Evolutionary conservation across 2,329 filamentous ascomycete species (phyloP).

Genomic region (Metarhizium anisopliae): DNA sequence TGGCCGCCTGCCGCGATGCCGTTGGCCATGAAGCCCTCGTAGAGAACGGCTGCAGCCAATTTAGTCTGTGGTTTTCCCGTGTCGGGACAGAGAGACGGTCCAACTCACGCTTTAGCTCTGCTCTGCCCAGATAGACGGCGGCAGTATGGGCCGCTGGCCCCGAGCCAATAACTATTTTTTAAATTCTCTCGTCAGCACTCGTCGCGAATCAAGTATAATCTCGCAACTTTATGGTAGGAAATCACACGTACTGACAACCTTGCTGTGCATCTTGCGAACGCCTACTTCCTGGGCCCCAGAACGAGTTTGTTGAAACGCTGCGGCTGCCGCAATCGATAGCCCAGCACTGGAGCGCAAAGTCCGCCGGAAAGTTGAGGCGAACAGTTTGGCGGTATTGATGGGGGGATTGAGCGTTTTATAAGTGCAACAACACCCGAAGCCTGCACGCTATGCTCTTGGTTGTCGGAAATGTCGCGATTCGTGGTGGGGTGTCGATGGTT

Average conservation of each 20-base stretch:
- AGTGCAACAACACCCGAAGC: neutral
- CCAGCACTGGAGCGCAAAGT: conserved; percentile 68
- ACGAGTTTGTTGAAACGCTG: conserved; percentile 42
- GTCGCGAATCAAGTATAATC: too few relatives aligned
- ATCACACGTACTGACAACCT: conserved; percentile 70
- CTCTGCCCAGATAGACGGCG: conserved; percentile 89
- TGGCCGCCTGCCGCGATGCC: conserved; percentile 94
- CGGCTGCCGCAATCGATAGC: conserved; percentile 62
- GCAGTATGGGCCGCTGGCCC: conserved; percentile 96
- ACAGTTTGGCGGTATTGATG: conserved; percentile 67
- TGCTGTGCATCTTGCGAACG: conserved; percentile 73
- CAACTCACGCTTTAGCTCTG: conserved; percentile 72
- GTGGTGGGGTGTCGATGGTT: too few relatives aligned
- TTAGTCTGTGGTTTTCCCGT: neutral
- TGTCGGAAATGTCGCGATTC: too few relatives aligned
- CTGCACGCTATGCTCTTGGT: too few relatives aligned
- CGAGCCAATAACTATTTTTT: conserved; percentile 64
- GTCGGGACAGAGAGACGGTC: neutral
- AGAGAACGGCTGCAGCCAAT: conserved; percentile 59
- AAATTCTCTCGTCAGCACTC: neutral
- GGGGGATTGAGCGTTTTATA: neutral
- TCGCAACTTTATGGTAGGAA: neutral
- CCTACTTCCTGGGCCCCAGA: neutral
- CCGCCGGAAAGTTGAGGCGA: conserved; percentile 72
- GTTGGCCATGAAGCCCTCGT: conserved; percentile 96